Evolutionary conservation across 495 filamentous ascomycete genomes (phyloP).

Genomic region (Annulohypoxylon moriforme): DNA sequence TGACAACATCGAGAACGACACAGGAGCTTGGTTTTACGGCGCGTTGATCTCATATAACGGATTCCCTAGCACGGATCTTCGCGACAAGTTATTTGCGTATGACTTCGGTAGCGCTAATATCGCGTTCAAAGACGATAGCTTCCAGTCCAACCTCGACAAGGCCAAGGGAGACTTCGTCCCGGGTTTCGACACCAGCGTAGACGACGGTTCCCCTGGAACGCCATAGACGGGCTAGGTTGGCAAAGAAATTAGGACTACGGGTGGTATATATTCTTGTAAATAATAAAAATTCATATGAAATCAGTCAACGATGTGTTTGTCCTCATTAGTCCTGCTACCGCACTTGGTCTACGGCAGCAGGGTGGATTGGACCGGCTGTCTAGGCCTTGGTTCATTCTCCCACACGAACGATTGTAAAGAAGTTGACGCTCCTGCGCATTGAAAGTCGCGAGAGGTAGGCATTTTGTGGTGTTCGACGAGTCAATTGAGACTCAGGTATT

Average conservation of each 20-base stretch:
- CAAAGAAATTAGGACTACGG: neutral
- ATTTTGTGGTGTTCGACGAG: slow-evolving; percentile 61
- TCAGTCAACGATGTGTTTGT: slow-evolving; percentile 58
- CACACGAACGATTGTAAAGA: slow-evolving; percentile 68
- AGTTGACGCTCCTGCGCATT: slow-evolving; percentile 64
- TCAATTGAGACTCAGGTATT: slow-evolving; percentile 5
- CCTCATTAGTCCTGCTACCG: slow-evolving; percentile 69
- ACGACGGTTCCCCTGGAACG: slow-evolving; percentile 55
- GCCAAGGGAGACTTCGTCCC: slow-evolving; percentile 47
- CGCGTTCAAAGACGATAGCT: slow-evolving; percentile 54
- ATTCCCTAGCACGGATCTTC: slow-evolving; percentile 43
- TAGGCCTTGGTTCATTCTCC: slow-evolving; percentile 67
- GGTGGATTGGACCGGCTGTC: slow-evolving; percentile 73
- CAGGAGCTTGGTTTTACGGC: slow-evolving; percentile 55
- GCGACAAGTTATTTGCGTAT: slow-evolving; percentile 44
- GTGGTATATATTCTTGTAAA: slow-evolving; percentile 1
- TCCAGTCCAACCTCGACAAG: slow-evolving; percentile 45
- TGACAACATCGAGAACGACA: slow-evolving; percentile 55
- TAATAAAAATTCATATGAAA: slow-evolving; percentile 2
- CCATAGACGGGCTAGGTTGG: slow-evolving; percentile 26
- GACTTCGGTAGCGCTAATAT: slow-evolving; percentile 49
- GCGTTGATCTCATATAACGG: slow-evolving; percentile 55
- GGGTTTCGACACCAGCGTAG: slow-evolving; percentile 52
- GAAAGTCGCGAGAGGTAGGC: slow-evolving; percentile 65
- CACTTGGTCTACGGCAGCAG: slow-evolving; percentile 63